A percentile compares a stretch with the other conserved stretches of the same genome.
Conservation (phyloP, 1,284 basidiomycete species). For the Ustilago esculenta region DNA sequence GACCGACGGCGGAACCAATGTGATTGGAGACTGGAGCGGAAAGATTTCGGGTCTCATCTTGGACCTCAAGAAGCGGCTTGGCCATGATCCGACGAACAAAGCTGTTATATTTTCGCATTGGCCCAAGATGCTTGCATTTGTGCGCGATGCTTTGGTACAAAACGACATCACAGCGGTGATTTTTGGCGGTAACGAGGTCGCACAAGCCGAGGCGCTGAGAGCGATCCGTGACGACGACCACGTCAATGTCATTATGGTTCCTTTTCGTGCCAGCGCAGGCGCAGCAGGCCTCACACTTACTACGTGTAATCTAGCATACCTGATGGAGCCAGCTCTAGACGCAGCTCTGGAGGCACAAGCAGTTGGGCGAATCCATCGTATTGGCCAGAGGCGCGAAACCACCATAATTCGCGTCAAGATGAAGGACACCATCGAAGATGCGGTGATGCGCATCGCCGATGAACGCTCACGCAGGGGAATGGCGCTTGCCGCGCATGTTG, state of each 20-base stretch:
- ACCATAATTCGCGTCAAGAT: conserved; percentile 49
- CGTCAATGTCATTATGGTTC: conserved; percentile 43
- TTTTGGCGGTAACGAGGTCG: conserved; percentile 29
- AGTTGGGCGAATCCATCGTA: conserved; percentile 45
- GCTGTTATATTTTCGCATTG: conserved; percentile 54
- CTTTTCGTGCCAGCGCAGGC: conserved; percentile 49
- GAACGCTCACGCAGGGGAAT: conserved; percentile 35
- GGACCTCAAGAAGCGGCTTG: conserved; percentile 30
- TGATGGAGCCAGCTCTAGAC: conserved; percentile 52
- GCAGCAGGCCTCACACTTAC: conserved; percentile 55
- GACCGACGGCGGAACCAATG: conserved; percentile 6
- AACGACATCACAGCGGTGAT: conserved; percentile 37
- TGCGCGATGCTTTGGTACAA: conserved; percentile 38
- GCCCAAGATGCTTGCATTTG: conserved; percentile 46
- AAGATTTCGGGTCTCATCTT: conserved; percentile 52
- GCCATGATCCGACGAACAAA: conserved; percentile 38
- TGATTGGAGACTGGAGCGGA: conserved; percentile 45
- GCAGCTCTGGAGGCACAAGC: conserved; percentile 50
- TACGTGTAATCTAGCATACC: conserved; percentile 44
- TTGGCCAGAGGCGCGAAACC: conserved; percentile 45
- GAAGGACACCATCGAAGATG: conserved; percentile 53
- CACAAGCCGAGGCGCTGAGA: conserved; percentile 40
- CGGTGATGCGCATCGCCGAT: conserved; percentile 48
- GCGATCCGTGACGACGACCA: conserved; percentile 46
- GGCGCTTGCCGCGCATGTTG: conserved; percentile 27